Conservation (phyloP, 306 rosid species). For the Nissolia schottii region DNA sequence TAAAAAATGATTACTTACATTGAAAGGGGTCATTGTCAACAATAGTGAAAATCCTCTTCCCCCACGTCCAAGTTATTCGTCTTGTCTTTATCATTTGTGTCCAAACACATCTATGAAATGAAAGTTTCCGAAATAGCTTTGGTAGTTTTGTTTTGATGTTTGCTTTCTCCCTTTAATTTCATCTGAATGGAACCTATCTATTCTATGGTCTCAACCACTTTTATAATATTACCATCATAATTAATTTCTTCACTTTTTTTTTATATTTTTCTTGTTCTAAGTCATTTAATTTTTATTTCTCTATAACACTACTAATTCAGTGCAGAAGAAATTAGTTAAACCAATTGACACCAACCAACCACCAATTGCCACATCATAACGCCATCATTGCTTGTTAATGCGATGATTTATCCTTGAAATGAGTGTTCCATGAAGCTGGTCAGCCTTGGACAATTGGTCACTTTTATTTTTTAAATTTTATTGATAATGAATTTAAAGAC, state of each 20-base stretch:
- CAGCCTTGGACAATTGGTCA: neutral
- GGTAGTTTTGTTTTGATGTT: constrained; percentile 34
- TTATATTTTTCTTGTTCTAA: neutral
- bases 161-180: neutral
- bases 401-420: neutral
- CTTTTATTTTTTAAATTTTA: neutral
- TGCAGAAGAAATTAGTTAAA: neutral
- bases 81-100: constrained; percentile 10
- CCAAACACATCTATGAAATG: constrained; percentile 7
- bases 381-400: neutral
- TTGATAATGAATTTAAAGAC: too few species aligned
- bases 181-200: neutral
- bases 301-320: neutral
- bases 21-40: neutral
- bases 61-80: constrained; percentile 13
- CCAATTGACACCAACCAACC: neutral
- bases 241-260: neutral
- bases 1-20: neutral
- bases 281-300: neutral
- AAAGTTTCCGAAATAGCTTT: constrained; percentile 7
- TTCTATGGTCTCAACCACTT: constrained; percentile 2
- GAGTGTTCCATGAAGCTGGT: neutral
- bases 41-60: constrained; percentile 15
- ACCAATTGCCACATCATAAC: neutral
- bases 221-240: neutral